Evolutionary conservation across 2,329 filamentous ascomycete genomes (phyloP), one percentile per base, ranked within the genome.

Genomic region (Beauveria pseudobassiana): DNA sequence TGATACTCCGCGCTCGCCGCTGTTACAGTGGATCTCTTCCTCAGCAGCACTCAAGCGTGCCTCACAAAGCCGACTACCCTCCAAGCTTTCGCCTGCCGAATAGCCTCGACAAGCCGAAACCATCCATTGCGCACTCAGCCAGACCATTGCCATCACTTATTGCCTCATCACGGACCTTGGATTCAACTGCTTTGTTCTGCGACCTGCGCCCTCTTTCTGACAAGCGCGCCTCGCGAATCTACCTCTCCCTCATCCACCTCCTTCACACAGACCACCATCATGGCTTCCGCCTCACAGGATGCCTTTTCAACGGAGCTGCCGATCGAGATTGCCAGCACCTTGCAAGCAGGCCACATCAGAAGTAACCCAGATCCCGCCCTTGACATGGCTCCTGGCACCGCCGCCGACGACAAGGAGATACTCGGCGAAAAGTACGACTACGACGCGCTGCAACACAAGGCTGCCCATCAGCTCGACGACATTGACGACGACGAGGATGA

Each of bases 341-440:
- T 96, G 66, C 93, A 97, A 74, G 87, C 89, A 18, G 89, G 87
- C 40, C 89, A 89, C 70, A 87, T 96, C 76, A 88, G 90, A 65
- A 82, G 78, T 52, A 71, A 86, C 58, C 92, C 92, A 0, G 90
- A 89, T 45, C 81, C 87, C 5, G 74, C 72, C 54, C 88, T 90
- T 77, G 92, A 96, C 76, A 71, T 91, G 69, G 93, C 93, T 72
- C 91, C 91, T 10, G 86, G 89, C 43, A 93, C 91, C 22, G 82
- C 89, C 57, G 85, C 88, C 57, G 89, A 87, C 54, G 77, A 79
- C 65, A 89, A 68, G 58, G 66, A 72, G 34, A 49, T 61, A 24
- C 40, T 61, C 2, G 48, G 45, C 46, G 52, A 52, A 48, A 62
- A 62, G 48, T 57, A 57, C 53, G 46, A 40, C 20, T 43, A 51